Evolutionary conservation across 2,329 filamentous ascomycete genomes (phyloP), one percentile per base, ranked within the genome.

Genomic region (Trichoderma asperellum): DNA sequence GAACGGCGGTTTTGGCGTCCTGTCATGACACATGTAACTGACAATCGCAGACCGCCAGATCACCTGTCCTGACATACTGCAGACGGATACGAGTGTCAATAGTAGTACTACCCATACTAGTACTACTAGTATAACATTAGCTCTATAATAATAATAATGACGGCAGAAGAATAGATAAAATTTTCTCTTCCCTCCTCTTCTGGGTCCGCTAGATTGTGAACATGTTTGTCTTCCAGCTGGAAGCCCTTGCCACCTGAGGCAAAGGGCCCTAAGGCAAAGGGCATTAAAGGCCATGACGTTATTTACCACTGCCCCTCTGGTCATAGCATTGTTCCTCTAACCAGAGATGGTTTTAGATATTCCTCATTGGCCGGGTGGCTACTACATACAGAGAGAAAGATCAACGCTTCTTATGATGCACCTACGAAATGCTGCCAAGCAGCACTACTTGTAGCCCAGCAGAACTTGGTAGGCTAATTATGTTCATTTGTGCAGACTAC

Each of bases 21-120:
- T 37, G 47, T 16, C 49, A 32, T 40, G 34, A 40, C 24, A 56
- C 52, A 65, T 40, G 35, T 16, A 43, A 32, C 21, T 11, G 55
- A 24, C 53, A 52, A 24, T 32, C 53, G 35, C 53, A 49, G 63
- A 66, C 63, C 63, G 63, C 63, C 63, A 66, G 12, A 57, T n/a
- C 62, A 65, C 47, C n/a, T 56, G 37, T 32, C 49, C 29, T 66
- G 63, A 57, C 29, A 43, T 43, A n/a, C 18, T 43, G 37, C 63
- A 58, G 21, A 40, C 53, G n/a, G 8, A 43, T 21, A 18, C 32
- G 27, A 34, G 27, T 12, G 27, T 18, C 52, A 53, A n/a, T 47
- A 49, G 10, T 21, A n/a, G 8, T 32, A 32, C 32, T 32, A 8
- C 32, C 32, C 32, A 32, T 32, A 32, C 32, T 32, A 32, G 32